These are phyloP conservation scores for Pseudognaphalium luteoalbum DNA, from an alignment of 129 eudicot species.

Conservation along the genomic window DNA sequence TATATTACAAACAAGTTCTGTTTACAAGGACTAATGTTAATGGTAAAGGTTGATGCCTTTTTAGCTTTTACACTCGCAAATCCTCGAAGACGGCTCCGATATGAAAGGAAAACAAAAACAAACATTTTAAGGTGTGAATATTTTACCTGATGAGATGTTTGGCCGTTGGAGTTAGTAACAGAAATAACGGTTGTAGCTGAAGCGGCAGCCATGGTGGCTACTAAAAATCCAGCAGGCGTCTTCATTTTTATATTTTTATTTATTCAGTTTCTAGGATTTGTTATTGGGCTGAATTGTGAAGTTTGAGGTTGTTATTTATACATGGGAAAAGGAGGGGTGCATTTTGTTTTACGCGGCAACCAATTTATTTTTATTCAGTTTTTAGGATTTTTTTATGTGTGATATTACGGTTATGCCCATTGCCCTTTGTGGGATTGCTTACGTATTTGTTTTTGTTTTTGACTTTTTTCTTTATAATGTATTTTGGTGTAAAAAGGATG, in stretches of 20 bases:
- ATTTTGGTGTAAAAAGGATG: slow-evolving; percentile 8
- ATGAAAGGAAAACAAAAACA: no score
- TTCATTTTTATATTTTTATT: slow-evolving; percentile 28
- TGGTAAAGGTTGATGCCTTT: no score
- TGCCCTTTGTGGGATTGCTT: slow-evolving; percentile 22
- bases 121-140: neutral
- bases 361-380: no score
- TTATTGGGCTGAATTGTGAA: slow-evolving; percentile 15
- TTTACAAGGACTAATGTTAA: no score
- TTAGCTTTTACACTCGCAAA: neutral
- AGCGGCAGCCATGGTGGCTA: slow-evolving; percentile 51
- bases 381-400: neutral
- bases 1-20: no score
- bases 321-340: neutral
- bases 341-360: slow-evolving; percentile 42
- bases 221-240: slow-evolving; percentile 37
- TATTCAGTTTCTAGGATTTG: slow-evolving; percentile 17
- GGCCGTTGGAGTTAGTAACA: slow-evolving; percentile 15
- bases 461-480: neutral
- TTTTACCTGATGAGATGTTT: slow-evolving; percentile 28
- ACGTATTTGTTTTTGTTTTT: slow-evolving; percentile 12
- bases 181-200: slow-evolving; percentile 35
- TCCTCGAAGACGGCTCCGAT: neutral
- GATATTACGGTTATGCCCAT: slow-evolving; percentile 19
- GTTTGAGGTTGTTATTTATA: slow-evolving; percentile 29